Base-by-base conservation (phyloP, 179 eudicot species). In the Heliamphora pulchella region DNA sequence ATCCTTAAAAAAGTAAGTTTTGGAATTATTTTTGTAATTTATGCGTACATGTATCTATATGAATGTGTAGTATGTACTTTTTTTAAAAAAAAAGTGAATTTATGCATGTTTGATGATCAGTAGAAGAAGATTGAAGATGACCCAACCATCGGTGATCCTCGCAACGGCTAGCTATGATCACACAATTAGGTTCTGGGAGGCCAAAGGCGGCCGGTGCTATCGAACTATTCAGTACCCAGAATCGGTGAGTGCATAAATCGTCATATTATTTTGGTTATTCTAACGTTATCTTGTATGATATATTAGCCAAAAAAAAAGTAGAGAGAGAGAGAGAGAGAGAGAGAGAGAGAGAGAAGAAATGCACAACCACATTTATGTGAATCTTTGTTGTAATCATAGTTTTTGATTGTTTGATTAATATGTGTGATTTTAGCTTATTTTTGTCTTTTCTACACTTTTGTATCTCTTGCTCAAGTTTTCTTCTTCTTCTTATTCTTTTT, bases 131-230 rank as follows among this genome's bases (percentile, higher is more conserved):
- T 72, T 69, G 71, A 83, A 86, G 85, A 95, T 95, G 98, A 90
- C 89, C 82, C 97, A 93, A 81, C 97, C 97, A 13, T 90, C 97
- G 44, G 98, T 95, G 84, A 89, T 95, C 79, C 83, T 95, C 48
- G 98, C 97, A 17, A 95, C 98, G 14, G 95, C 98, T 74, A 95
- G 97, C 82, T 95, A 93, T 85, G 98, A 95, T 83, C 98, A 92
- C 81, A 93, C 97, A 13, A 95, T 95, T 87, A 87, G 94, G 74
- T 95, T 95, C 82, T 95, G 98, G 98, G 97, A 95, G 83, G 97
- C 97, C 3, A 89, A 95, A 81, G 91, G 93, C 77, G 98, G 97
- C 53, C 88, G 88, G 39, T 95, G 97, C 82, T 91, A 91, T 82
- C 91, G 97, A 8, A 91, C 93, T 82, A 93, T 94, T 46, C 98